A percentile compares a stretch with the other conserved stretches of the same genome.
These are phyloP conservation scores for Cercospora zeina DNA, from an alignment of 2,329 filamentous ascomycete genomes.

Conservation along the genomic window DNA sequence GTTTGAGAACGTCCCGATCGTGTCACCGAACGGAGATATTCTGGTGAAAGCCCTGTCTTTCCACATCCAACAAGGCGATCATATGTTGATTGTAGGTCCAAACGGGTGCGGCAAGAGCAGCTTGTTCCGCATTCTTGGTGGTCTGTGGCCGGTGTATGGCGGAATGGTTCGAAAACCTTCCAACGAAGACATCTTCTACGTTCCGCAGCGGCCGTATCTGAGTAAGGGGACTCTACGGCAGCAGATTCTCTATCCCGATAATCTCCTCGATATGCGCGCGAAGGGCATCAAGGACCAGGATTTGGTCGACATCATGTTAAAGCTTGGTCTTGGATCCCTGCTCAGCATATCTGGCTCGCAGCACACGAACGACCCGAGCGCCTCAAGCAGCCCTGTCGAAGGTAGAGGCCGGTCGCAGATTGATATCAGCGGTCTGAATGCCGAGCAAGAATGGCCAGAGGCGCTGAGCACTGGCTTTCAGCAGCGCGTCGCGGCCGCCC, in stretches of 20 bases:
- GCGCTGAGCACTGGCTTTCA: conserved; percentile 89
- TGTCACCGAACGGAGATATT: conserved; percentile 94
- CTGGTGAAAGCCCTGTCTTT: conserved; percentile 85
- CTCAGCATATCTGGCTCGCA: conserved; percentile 66
- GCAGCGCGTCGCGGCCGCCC: conserved; percentile 94
- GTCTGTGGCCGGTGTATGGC: conserved; percentile 96
- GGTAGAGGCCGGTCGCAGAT: conserved; percentile 17
- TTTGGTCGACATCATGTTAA: conserved; percentile 71
- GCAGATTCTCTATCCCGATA: conserved; percentile 95
- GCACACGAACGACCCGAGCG: conserved; percentile 15
- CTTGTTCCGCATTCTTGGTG: conserved; percentile 92
- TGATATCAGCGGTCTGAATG: conserved; percentile 68
- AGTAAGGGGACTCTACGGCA: conserved; percentile 89
- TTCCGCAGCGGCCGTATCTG: conserved; percentile 92
- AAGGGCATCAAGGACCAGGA: conserved; percentile 81
- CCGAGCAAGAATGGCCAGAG: conserved; percentile 94
- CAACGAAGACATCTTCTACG: conserved; percentile 95
- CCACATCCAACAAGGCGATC: conserved; percentile 79
- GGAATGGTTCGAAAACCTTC: conserved; percentile 89
- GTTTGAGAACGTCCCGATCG: conserved; percentile 88
- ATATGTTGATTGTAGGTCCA: conserved; percentile 90
- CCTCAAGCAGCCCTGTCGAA: conserved; percentile 22
- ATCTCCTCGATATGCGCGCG: conserved; percentile 78
- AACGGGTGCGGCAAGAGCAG: conserved; percentile 98
- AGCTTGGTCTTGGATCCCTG: conserved; percentile 80